Base-by-base conservation (phyloP, 768 basidiomycete species). In the Hydnomerulius pinastri region DNA sequence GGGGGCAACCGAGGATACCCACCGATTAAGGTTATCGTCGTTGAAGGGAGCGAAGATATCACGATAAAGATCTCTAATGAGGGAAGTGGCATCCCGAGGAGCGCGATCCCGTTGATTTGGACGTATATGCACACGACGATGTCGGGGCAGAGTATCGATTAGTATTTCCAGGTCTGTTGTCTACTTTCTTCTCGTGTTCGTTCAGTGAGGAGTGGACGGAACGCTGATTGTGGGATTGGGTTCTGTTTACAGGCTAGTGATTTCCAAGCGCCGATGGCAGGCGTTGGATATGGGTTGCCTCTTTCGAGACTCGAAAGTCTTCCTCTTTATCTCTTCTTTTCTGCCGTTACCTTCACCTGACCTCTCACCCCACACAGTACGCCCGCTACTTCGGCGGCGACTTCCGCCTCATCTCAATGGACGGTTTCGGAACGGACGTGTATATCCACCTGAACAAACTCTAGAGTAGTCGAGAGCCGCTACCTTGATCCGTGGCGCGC, bases 31-130 rank as follows among this genome's bases (percentile, higher is more conserved):
- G 24, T 51, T n/a, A 80, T 96, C 55, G 93, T 95, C 30, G 89
- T 93, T 0, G 92, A 94, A 64, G 93, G 93, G n/a, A 90, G 85
- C 59, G 93, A 97, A 66, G 94, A 97, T 65, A 95, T 97, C 59
- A 97, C 93, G 4, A 90, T 98, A 79, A 98, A 98, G 79, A 94
- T 98, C 55, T 85, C 83, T 3, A 93, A 97, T 66, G 93, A 97
- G 69, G 94, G 94, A 10, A 93, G 94, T 35, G 33, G 94, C 0
- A 96, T 97, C 41, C 80, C 91, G n/a, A 68, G 72, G 71, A 85
- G 74, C 53, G 89, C 90, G 0, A 86, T 97, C n/a, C 90, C 92
- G 11, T 76, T 93, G 40, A 93, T 98, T 45, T 98, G 94, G 94
- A 98, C 93, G 57, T 96, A 92, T 68, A 94, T 95, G 90, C 90